phyloP scores from a whole-genome alignment of 208 protist genomes.

The Acanthamoeba healyi region DNA sequence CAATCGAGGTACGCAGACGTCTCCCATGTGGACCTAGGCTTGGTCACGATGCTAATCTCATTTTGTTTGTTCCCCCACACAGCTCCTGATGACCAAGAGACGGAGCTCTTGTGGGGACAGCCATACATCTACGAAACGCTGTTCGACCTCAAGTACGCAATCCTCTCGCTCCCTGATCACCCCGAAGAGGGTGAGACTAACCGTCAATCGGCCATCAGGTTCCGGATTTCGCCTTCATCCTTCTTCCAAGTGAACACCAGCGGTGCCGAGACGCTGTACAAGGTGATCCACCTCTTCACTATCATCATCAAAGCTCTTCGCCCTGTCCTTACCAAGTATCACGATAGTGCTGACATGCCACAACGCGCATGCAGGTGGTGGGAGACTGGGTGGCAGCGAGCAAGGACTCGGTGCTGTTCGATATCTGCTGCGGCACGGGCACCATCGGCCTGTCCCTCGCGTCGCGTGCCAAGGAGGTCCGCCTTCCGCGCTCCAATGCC shows the following conservation, averaged over 20 bases:
- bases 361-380: neutral
- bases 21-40: neutral
- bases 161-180: neutral
- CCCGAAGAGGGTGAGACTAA: neutral
- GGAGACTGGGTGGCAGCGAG: conserved; percentile 74
- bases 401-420: conserved; percentile 92
- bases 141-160: neutral
- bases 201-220: conserved; percentile 78
- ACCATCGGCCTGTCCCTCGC: conserved; percentile 95
- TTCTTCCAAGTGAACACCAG: conserved; percentile 98
- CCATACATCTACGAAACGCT: conserved; percentile 53
- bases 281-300: conserved; percentile 88
- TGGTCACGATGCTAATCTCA: neutral
- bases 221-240: conserved; percentile 94
- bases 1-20: conserved; percentile 37
- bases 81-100: conserved; percentile 32
- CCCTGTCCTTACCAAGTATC: neutral
- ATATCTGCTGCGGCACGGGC: conserved; percentile 97
- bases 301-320: neutral
- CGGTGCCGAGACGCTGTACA: conserved; percentile 93
- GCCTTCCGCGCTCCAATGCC: neutral
- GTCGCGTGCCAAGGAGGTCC: conserved; percentile 70
- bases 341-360: neutral
- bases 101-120: conserved; percentile 24
- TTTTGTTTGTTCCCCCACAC: neutral